phyloP scores from a whole-genome alignment of 1,284 basidiomycete genomes.

The Ustilago trichophora region DNA sequence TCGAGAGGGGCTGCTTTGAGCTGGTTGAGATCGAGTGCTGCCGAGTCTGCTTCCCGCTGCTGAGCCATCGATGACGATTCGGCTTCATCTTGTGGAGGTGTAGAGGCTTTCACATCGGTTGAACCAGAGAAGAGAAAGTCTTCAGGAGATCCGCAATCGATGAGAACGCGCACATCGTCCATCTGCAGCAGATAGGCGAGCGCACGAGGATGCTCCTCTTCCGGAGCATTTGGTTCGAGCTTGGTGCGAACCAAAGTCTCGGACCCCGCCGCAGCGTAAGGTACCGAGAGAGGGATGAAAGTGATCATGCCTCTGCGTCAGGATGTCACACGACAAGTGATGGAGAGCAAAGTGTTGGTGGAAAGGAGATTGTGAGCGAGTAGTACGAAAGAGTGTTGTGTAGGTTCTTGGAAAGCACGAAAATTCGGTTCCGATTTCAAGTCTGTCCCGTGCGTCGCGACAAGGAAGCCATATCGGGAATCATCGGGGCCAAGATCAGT shows the following conservation, averaged over 20 bases:
- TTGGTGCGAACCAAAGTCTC: conserved; percentile 29
- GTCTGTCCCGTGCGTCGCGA: conserved; percentile 1
- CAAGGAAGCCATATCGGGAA: conserved; percentile 6
- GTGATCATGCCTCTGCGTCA: conserved; percentile 46
- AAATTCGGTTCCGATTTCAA: conserved; percentile 8
- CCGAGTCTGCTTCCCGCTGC: conserved; percentile 12
- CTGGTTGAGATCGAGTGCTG: conserved; percentile 23
- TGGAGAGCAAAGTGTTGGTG: background rate
- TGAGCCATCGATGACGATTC: conserved; percentile 46
- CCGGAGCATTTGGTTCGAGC: conserved; percentile 24
- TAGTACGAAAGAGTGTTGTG: background rate
- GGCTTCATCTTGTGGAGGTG: conserved; percentile 6
- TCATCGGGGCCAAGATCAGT: background rate
- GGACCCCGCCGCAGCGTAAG: conserved; percentile 32
- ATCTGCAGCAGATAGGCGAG: conserved; percentile 83
- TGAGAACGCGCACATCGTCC: conserved; percentile 89
- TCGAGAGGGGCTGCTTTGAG: conserved; percentile 43
- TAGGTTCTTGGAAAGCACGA: background rate
- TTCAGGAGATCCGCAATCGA: conserved; percentile 80
- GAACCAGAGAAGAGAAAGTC: conserved; percentile 50
- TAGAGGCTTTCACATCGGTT: background rate
- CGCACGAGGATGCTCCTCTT: conserved; percentile 55
- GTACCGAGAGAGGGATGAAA: conserved; percentile 55
- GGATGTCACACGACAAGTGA: background rate
- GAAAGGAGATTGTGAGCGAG: background rate